These are phyloP conservation scores for Rhodotorula sp. DNA, from an alignment of 1,284 basidiomycete genomes.

Conservation along the genomic window DNA sequence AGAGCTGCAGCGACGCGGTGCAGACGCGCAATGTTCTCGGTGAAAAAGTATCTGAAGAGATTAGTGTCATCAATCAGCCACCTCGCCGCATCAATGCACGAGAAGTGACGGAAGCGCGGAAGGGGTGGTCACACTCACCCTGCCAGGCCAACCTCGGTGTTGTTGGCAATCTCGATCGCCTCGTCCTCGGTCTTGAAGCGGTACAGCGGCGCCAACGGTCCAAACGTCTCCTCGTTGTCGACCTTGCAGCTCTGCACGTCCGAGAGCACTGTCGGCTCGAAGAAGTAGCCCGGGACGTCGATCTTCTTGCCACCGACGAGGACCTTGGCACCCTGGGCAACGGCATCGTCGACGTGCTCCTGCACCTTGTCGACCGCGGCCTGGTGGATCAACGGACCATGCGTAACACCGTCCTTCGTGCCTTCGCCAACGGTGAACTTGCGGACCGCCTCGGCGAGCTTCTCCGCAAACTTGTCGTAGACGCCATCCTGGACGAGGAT, in stretches of 20 bases:
- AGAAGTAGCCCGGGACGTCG: slow-evolving; percentile 27
- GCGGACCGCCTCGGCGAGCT: slow-evolving; percentile 77
- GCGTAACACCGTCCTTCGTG: slow-evolving; percentile 69
- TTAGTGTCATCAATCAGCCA: background rate
- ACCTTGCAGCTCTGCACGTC: slow-evolving; percentile 41
- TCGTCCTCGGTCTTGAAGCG: slow-evolving; percentile 87
- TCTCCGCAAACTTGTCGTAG: slow-evolving; percentile 80
- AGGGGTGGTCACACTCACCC: slow-evolving; percentile 50
- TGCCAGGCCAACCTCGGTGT: slow-evolving; percentile 79
- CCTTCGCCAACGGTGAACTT: slow-evolving; percentile 85
- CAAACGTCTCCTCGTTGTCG: slow-evolving; percentile 45
- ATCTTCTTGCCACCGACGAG: slow-evolving; percentile 73
- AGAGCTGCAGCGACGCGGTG: slow-evolving; percentile 98
- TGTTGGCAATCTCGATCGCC: slow-evolving; percentile 81
- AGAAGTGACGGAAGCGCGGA: background rate
- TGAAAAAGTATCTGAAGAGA: slow-evolving; percentile 69
- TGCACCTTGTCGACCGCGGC: slow-evolving; percentile 83
- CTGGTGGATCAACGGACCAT: slow-evolving; percentile 89
- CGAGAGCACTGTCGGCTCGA: slow-evolving; percentile 41
- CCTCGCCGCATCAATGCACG: background rate
- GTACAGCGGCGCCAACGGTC: slow-evolving; percentile 44
- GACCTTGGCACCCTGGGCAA: slow-evolving; percentile 77
- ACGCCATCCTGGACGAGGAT: slow-evolving; percentile 55
- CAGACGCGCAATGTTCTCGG: slow-evolving; percentile 80
- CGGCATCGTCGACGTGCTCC: slow-evolving; percentile 80